Evolutionary conservation across 148 eudicot species (phyloP), one percentile per base, ranked within the genome.

Genomic region (Rhododendron vialii): DNA sequence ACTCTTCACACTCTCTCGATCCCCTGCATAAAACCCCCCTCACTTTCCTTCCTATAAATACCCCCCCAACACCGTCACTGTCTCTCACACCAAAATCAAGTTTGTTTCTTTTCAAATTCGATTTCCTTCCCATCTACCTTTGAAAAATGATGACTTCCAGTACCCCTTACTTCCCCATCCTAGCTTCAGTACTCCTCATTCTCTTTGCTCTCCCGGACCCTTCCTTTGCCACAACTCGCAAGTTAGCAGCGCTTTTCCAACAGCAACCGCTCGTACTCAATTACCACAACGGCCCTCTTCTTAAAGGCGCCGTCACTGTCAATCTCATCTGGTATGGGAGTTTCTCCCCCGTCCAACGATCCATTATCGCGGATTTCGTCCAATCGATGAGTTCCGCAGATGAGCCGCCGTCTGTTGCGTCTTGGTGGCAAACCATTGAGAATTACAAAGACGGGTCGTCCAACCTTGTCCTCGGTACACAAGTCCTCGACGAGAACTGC

Each of bases 281-380:
- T 15, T 90, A 91, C 87, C 93, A 91, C 85, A 86, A 91, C 30
- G 93, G 93, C 9, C 80, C 83, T 3, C 90, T 91, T 3, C 83
- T 91, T 1, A 90, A 88, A 82, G 93, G 93, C 78, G 79, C 84
- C 47, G 30, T 88, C 35, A 83, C 91, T 22, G 82, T 91, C 15
- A 91, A 90, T 78, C 90, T 91, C 83, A 83, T 91, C 35, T 91
- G 93, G 93, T 91, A 91, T 76, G 93, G 93, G n/a, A 90, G 87
- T 36, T 91, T 91, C 84, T 86, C 91, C 53, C 53, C 81, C 3
- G 3, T 47, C 81, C 81, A 78, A 47, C 55, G 33, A 7, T 78
- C 81, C 51, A 78, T 77, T 8, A 77, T 77, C 30, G 80, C n/a
- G 3, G 80, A 78, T 12, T 78, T 78, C 81, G 4, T 78, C 81